Evolutionary conservation across 345 rosid genomes (phyloP), one percentile per base, ranked within the genome.

Genomic region (Populus deltoides): DNA sequence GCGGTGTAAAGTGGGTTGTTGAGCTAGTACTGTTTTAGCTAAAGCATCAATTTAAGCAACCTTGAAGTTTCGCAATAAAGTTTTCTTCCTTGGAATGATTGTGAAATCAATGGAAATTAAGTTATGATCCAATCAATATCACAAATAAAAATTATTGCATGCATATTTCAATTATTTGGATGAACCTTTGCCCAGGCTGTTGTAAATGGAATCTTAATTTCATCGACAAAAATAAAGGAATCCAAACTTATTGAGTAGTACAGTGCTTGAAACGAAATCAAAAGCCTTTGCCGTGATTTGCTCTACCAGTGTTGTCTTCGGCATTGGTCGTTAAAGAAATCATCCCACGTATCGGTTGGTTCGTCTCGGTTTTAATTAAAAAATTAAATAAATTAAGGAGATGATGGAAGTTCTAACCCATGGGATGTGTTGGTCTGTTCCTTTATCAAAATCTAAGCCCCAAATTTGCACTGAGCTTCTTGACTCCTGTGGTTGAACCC

Each of bases 371-470:
- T 33, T 33, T 33, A 33, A 33, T 33, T 33, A 3, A 33, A 33
- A 33, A 33, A 33, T 0, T 33, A 33, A 29, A 29, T 29, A 29
- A 29, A 29, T 29, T 29, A 29, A 29, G 31, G 31, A 29, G 31
- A 2, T 29, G 31, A 2, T 29, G 31, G 31, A 29, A 29, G 31
- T 29, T 29, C 2, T 29, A 29, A 29, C 31, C 78, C 83, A 84
- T 57, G 83, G 70, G 75, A 72, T 41, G 31, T 29, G 31, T 2
- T 29, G 31, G 31, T 16, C 25, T 78, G 85, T 85, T 57, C 67
- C 12, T 22, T 43, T 70, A n/a, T 47, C 31, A 41, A 61, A 18
- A 15, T 15, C 35, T 0, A 67, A 20, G 39, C 24, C 70, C 49
- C 70, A 63, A 39, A 41, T 43, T 62, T 45, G 36, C 59, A 27